Evolutionary conservation across 2,329 filamentous ascomycete species (phyloP), one percentile per base, ranked within the genome.

Genomic region (Monosporascus sp.): DNA sequence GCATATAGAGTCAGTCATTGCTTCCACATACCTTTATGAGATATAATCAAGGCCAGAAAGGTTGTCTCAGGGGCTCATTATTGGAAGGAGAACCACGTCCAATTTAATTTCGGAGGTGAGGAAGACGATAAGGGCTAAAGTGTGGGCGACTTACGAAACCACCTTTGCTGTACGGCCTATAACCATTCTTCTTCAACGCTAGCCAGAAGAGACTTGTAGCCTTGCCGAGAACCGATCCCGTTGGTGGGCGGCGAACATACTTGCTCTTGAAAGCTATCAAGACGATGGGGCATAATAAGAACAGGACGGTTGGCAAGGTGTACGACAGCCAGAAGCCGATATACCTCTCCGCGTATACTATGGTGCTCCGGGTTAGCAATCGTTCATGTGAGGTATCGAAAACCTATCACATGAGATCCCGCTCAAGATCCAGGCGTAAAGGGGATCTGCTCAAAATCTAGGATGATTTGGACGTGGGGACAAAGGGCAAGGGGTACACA

Each of bases 281-380:
- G 3, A 89, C 79, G 0, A 81, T 40, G 1, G 87, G 87, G 52
- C 82, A 84, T 48, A 79, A 51, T 41, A 81, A 75, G 74, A 88
- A 88, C 64, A 89, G 71, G 52, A 76, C 68, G 1, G 86, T 89
- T 9, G 87, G 87, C 11, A 90, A 76, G 40, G 87, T 70, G 72
- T 78, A 91, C 0, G 87, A 78, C 24, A 88, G 77, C 84, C 85
- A 91, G 74, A 89, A 91, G 7, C 87, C 87, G 48, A 89, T 78
- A 56, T 88, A 89, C 66, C 87, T 86, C 70, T 91, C 88, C 2
- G 86, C 82, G 63, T 88, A 91, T 37, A 84, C 85, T 46, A 17
- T 8, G 14, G 3, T 24, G 6, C 22, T 22, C 14, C 4, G n/a
- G 15, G 20, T 46, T 28, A 46, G 24, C 22, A 46, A 46, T 20